phyloP scores from a whole-genome alignment of 1,284 basidiomycete genomes.

The Leccinum cinnamomeum region DNA sequence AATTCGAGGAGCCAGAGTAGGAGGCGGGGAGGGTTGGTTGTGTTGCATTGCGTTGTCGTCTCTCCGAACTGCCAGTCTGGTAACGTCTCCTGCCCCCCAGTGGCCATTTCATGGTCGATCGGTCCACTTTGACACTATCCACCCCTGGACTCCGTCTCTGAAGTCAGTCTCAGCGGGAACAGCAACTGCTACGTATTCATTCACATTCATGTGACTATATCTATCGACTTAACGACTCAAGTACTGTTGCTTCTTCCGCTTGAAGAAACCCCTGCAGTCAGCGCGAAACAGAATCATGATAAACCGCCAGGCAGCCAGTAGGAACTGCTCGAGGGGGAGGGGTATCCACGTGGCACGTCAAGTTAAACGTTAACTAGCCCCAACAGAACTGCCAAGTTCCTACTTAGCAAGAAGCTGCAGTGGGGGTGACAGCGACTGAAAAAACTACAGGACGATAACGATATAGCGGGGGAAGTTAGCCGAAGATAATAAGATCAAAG shows the following conservation, averaged over 20 bases:
- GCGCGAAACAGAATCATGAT: background rate
- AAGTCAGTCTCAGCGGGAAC: too few relatives aligned
- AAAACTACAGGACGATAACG: background rate
- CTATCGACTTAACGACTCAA: background rate
- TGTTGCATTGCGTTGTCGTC: too few relatives aligned
- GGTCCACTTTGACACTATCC: too few relatives aligned
- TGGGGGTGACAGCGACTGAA: background rate
- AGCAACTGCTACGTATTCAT: too few relatives aligned
- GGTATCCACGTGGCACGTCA: background rate
- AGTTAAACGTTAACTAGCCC: background rate
- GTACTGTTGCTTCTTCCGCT: background rate
- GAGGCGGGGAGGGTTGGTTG: too few relatives aligned
- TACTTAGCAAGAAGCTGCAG: background rate
- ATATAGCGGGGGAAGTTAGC: background rate
- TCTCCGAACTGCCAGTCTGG: too few relatives aligned
- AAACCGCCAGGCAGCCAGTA: background rate
- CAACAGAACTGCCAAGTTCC: background rate
- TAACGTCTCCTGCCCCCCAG: too few relatives aligned
- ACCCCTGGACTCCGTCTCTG: too few relatives aligned
- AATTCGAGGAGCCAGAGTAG: too few relatives aligned
- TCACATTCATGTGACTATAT: too few relatives aligned
- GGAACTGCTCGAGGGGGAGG: background rate
- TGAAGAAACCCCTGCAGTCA: background rate
- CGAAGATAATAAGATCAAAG: background rate
- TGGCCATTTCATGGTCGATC: too few relatives aligned